These are phyloP conservation scores for Aquilaria agallochum DNA, from an alignment of 441 rosid genomes.

Conservation along the genomic window DNA sequence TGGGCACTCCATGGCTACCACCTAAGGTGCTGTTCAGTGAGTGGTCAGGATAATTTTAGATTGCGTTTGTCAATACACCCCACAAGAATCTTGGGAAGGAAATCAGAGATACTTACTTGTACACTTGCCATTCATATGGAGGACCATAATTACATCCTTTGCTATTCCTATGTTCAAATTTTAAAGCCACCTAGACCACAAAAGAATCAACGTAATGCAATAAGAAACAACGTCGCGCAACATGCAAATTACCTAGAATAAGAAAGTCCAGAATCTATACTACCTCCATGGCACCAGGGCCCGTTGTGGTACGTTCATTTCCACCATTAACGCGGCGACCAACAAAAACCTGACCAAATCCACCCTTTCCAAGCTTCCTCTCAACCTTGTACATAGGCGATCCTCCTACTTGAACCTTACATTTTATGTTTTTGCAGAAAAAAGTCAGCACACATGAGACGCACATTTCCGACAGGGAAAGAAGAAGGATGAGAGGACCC, in stretches of 20 bases:
- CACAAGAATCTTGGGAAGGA: not conserved
- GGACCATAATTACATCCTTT: slow-evolving; percentile 99
- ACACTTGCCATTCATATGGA: slow-evolving; percentile 99
- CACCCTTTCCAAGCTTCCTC: slow-evolving; percentile 95
- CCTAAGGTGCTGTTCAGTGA: slow-evolving; percentile 71
- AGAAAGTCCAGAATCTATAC: not conserved
- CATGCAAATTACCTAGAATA: not conserved
- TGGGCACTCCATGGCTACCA: slow-evolving; percentile 98
- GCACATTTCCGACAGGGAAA: not conserved
- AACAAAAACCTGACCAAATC: slow-evolving; percentile 97
- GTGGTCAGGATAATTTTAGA: slow-evolving; percentile 9
- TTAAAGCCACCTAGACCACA: slow-evolving; percentile 73
- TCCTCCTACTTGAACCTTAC: slow-evolving; percentile 95
- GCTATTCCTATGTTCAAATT: slow-evolving; percentile 96
- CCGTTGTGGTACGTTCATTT: slow-evolving; percentile 53
- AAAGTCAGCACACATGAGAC: not conserved
- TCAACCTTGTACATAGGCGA: slow-evolving; percentile 88
- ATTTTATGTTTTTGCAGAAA: not conserved
- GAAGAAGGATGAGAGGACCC: not conserved
- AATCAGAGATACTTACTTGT: slow-evolving; percentile 55
- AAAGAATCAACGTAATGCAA: not conserved
- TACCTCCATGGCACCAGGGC: slow-evolving; percentile 84
- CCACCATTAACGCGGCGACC: slow-evolving; percentile 90
- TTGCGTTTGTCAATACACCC: not conserved
- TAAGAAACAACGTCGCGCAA: too few species aligned